Evolutionary conservation across 2,329 filamentous ascomycete genomes (phyloP).

Genomic region (Sclerotinia subarctica): DNA sequence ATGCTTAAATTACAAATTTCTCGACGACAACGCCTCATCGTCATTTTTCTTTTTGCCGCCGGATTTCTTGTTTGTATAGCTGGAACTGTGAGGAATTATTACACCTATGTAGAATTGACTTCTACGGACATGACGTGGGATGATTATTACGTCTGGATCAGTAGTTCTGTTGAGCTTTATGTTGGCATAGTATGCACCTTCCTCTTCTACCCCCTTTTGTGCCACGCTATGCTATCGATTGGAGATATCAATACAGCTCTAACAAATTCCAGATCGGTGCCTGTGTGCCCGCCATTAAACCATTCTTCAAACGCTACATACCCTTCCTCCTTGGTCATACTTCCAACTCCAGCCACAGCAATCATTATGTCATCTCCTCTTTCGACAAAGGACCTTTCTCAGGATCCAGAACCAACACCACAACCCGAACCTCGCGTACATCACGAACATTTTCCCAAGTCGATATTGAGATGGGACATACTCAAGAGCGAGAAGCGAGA

Average conservation of each 20-base stretch:
- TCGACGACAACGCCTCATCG: slow-evolving; percentile 45
- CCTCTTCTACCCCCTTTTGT: no score
- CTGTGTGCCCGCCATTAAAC: slow-evolving; percentile 44
- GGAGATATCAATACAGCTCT: background rate
- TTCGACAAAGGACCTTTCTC: background rate
- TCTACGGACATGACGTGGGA: slow-evolving; percentile 40
- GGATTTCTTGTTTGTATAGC: slow-evolving; percentile 46
- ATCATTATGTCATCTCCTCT: background rate
- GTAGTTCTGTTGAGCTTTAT: slow-evolving; percentile 41
- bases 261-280: slow-evolving; percentile 40
- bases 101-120: slow-evolving; percentile 34
- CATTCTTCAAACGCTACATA: slow-evolving; percentile 43
- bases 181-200: slow-evolving; percentile 42
- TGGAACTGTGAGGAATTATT: slow-evolving; percentile 41
- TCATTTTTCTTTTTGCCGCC: slow-evolving; percentile 48
- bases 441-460: background rate
- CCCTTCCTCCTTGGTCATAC: slow-evolving; percentile 26
- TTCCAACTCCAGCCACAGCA: background rate
- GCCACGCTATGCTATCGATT: background rate
- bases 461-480: background rate
- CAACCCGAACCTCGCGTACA: background rate
- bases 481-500: background rate
- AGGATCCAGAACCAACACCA: background rate
- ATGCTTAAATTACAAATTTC: slow-evolving; percentile 47
- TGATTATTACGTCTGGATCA: slow-evolving; percentile 38